phyloP scores from a whole-genome alignment of 2,329 filamentous ascomycete species.

The Nothopassalora personata region DNA sequence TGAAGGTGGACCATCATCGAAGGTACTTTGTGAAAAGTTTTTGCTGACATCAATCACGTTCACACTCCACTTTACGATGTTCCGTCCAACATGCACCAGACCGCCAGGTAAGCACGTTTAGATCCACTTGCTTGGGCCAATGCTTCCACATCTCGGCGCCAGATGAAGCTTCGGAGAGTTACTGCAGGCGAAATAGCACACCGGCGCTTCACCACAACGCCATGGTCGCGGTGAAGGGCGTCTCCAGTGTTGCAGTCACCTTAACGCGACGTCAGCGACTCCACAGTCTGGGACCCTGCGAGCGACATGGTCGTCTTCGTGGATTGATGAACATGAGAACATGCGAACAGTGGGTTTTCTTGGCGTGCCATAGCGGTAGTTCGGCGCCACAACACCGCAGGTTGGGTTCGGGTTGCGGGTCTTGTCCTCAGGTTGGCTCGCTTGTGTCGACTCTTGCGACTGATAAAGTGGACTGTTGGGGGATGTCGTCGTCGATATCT shows the following conservation, averaged over 20 bases:
- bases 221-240: not conserved
- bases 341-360: not conserved
- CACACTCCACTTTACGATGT: not conserved
- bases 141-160: not conserved
- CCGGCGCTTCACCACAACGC: not conserved
- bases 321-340: not conserved
- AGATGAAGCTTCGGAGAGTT: not conserved
- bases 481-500: not conserved
- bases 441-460: not conserved
- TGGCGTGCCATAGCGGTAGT: not conserved
- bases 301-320: not conserved
- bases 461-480: not conserved
- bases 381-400: not conserved
- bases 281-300: not conserved
- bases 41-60: slow-evolving; percentile 1
- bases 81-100: not conserved
- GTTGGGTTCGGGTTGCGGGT: not conserved
- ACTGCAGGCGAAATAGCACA: not conserved
- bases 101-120: slow-evolving; percentile 3
- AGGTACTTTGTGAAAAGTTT: not conserved
- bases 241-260: not conserved
- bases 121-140: slow-evolving; percentile 5
- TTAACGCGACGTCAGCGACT: not conserved
- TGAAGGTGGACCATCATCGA: not conserved
- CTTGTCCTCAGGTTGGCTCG: not conserved